Base-by-base conservation (phyloP, 495 filamentous ascomycete species). In the Friedmanniomyces simplex region DNA sequence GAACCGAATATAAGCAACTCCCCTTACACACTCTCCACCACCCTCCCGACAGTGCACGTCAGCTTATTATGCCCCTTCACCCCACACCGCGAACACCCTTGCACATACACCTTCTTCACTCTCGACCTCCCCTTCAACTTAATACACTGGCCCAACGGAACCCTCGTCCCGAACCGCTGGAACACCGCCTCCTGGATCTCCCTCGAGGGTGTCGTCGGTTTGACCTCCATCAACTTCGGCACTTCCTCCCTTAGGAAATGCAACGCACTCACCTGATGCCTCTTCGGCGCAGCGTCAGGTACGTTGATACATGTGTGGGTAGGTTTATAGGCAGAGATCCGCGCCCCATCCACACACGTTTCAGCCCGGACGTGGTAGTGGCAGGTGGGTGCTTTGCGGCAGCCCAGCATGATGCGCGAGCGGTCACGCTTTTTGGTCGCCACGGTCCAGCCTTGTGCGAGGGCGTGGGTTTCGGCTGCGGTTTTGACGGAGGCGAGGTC, bases 181-280 rank as follows among this genome's bases (percentile, higher is more conserved):
- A 37, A 53, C 28, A 53, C 50, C 5, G 32, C 50, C 14, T 53
- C 50, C 32, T 53, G 50, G 32, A 53, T 53, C 7, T 53, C 50
- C 39, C 25, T 36, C 7, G 50, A 26, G 3, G 50, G 21, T 11
- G 50, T 53, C 22, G 25, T 39, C n/a, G 26, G 32, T 3, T 13
- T 22, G 6, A 53, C 10, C 26, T 53, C 50, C 36, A 53, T 53
- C 50, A 53, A 21, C 50, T 53, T 53, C 16, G 50, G 50, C 25
- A 53, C 50, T 20, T 53, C 50, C 16, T 36, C 50, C 13, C 21
- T 36, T 13, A 53, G 21, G 36, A 53, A 53, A 16, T 21, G 28
- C 14, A 36, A 20, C 11, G n/a, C 10, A 21, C 50, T 53, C 4
- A 24, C 25, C n/a, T 51, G 50, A 16, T 53, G 50, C 39, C 50